Evolutionary conservation across 2,329 filamentous ascomycete genomes (phyloP).

Genomic region (Monascus ruber): DNA sequence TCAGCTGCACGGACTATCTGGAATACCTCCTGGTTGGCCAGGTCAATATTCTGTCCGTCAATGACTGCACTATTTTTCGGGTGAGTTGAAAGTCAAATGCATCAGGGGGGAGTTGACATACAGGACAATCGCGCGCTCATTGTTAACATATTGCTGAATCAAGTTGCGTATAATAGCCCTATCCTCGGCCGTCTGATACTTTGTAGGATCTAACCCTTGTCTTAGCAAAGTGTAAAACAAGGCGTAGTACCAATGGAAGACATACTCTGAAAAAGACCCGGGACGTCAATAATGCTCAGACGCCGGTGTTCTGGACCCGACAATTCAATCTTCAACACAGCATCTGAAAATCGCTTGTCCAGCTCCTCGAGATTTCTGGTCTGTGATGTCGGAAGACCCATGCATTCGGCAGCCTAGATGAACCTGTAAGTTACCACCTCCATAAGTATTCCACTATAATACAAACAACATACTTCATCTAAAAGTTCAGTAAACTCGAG

Average conservation of each 20-base stretch:
- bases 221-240: not conserved
- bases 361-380: conserved; percentile 5
- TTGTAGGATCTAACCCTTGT: conserved; percentile 22
- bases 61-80: conserved; percentile 5
- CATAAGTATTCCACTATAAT: too few species aligned
- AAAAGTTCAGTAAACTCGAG: conserved; percentile 11
- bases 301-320: conserved; percentile 27
- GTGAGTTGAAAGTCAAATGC: not conserved
- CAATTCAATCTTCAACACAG: conserved; percentile 34
- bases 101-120: conserved; percentile 30
- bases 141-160: conserved; percentile 39
- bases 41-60: conserved; percentile 32
- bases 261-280: conserved; percentile 29
- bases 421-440: not conserved
- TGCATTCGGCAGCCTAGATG: conserved; percentile 12
- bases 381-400: conserved; percentile 14
- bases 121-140: conserved; percentile 46
- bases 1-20: conserved; percentile 31
- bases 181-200: conserved; percentile 44
- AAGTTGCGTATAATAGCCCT: conserved; percentile 43
- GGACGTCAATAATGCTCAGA: conserved; percentile 35
- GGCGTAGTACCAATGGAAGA: not conserved
- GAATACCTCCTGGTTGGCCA: conserved; percentile 48
- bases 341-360: conserved; percentile 25
- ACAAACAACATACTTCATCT: conserved; percentile 9